Evolutionary conservation across 1,284 basidiomycete species (phyloP), one percentile per base, ranked within the genome.

Genomic region (Tremellales sp.): DNA sequence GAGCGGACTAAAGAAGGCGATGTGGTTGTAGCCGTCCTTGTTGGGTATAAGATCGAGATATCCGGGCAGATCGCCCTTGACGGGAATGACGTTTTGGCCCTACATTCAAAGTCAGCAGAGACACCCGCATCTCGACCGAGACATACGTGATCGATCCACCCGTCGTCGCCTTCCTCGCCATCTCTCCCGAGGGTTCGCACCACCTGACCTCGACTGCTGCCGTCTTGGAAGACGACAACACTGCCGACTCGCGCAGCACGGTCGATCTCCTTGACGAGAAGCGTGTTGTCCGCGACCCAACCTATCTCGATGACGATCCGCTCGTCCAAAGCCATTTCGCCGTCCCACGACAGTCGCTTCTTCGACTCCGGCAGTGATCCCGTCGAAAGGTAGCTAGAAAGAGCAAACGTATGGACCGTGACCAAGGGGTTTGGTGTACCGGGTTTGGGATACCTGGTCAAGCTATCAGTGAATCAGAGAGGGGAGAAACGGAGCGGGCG

Each of bases 391-490:
- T 57, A 56, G 27, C 38, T 41, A 31, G 46, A 41, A 19, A 94
- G 64, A 57, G 87, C 82, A 66, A 92, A 93, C 16, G 94, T 80
- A 63, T 85, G 83, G n/a, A 90, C 81, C 8, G 82, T 80, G 26
- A 90, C 90, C 24, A 86, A 72, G 1, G 94, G 94, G 64, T 97
- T 97, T 22, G 81, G 79, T 63, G 85, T 94, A 2, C 93, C 94
- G 10, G 93, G 91, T 69, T 79, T 77, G 26, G 76, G 74, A 56
- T 76, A 77, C 37, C 67, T 68, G 35, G 3, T 27, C 24, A 3
- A 34, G 33, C n/a, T 37, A 43, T 44, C 21, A 42, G 41, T 22
- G 31, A 19, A 24, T 19, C 16, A 21, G 8, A 16, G n/a, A 18
- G 25, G 21, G 9, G 42, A 22, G 13, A 27, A 40, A 28, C 5